A percentile compares a stretch with the other conserved stretches of the same genome.
Conservation (phyloP, 2,329 filamentous ascomycete species). For the Pseudogymnoascus sp. region DNA sequence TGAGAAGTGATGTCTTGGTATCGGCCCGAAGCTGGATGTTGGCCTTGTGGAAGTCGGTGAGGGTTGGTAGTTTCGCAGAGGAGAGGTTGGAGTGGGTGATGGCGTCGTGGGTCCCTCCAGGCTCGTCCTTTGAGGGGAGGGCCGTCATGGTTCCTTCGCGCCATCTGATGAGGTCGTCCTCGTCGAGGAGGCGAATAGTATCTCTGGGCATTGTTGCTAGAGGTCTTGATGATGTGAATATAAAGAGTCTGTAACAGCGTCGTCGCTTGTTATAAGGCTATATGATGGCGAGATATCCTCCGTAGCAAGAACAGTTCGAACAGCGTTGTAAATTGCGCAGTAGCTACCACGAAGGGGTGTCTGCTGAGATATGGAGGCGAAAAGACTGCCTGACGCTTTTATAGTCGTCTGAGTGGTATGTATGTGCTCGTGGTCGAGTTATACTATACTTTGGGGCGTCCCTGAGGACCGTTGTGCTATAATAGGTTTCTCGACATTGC, state of each 20-base stretch:
- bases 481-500: conserved; percentile 27
- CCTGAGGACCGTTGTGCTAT: conserved; percentile 39
- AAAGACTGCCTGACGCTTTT: neutral
- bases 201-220: conserved; percentile 3
- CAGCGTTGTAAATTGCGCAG: neutral
- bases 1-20: conserved; percentile 74
- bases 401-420: conserved; percentile 2
- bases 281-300: neutral
- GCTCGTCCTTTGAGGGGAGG: neutral
- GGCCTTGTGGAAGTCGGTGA: conserved; percentile 27
- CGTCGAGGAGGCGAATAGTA: neutral
- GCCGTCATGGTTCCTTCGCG: conserved; percentile 1
- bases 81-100: neutral
- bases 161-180: conserved; percentile 6
- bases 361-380: conserved; percentile 7
- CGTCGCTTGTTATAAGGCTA: neutral
- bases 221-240: conserved; percentile 3
- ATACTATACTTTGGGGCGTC: conserved; percentile 31
- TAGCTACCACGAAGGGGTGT: neutral
- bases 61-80: conserved; percentile 9
- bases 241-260: neutral
- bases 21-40: conserved; percentile 40
- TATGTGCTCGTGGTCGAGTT: conserved; percentile 10
- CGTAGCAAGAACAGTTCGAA: neutral
- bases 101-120: conserved; percentile 8